Evolutionary conservation across 176 grass and related monocot species (phyloP).

Genomic region (Oryza longistaminata): DNA sequence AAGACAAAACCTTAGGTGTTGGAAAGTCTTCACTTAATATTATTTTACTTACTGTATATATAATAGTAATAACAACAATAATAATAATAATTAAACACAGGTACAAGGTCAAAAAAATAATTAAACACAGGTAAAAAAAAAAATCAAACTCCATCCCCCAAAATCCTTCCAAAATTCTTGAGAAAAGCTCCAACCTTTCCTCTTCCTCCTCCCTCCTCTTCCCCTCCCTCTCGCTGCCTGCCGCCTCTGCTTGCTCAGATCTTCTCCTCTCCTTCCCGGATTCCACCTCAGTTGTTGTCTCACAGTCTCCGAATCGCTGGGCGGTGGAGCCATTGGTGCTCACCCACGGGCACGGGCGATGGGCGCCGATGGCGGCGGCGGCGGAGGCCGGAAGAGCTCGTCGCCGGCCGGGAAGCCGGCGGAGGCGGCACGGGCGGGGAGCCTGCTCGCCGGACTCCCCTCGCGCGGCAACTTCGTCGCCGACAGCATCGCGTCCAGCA

Average conservation of each 20-base stretch:
- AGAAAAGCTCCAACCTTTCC: background rate
- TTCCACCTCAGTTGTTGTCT: background rate
- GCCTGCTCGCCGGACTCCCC: conserved; percentile 25
- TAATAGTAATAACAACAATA: no score
- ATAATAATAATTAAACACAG: no score
- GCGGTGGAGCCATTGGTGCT: background rate
- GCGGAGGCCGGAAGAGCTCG: conserved; percentile 13
- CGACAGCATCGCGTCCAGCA: conserved; percentile 21
- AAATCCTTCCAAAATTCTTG: background rate
- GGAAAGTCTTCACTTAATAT: no score
- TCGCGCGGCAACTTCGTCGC: conserved; percentile 25
- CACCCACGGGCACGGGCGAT: background rate
- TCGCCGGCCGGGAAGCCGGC: background rate
- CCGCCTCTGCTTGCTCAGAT: background rate
- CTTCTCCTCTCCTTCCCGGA: background rate
- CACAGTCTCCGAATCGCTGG: background rate
- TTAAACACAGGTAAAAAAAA: no score
- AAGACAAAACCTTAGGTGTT: no score
- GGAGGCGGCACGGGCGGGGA: conserved; percentile 7
- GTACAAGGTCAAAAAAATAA: no score
- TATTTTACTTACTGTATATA: no score
- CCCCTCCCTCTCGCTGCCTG: background rate
- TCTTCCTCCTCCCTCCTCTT: background rate
- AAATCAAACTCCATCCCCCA: background rate
- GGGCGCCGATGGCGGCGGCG: conserved; percentile 19